A percentile compares a stretch with the other conserved stretches of the same genome.
phyloP scores from a whole-genome alignment of 176 grass and related monocot species.

The Guadua angustifolia region DNA sequence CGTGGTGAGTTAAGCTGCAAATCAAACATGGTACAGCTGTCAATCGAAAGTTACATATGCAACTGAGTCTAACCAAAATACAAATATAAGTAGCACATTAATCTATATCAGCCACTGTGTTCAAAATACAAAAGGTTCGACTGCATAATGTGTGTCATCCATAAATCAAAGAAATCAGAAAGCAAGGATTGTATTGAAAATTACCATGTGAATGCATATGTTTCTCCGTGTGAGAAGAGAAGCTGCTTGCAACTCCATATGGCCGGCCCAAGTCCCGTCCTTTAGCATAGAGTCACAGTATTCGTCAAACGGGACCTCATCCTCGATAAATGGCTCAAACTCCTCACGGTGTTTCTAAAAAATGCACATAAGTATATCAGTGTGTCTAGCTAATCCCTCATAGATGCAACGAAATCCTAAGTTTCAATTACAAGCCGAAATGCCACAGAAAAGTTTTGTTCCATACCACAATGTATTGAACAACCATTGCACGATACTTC shows the following conservation, averaged over 20 bases:
- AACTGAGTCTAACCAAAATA: background rate
- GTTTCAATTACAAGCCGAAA: too few relatives aligned
- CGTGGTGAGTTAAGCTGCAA: constrained; percentile 77
- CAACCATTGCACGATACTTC: constrained; percentile 86
- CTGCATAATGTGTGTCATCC: background rate
- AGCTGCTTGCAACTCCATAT: constrained; percentile 94
- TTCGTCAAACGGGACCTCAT: constrained; percentile 79
- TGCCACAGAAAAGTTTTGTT: background rate
- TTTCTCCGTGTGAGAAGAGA: constrained; percentile 83
- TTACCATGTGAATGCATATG: constrained; percentile 91
- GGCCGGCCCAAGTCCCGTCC: constrained; percentile 90
- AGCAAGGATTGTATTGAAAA: constrained; percentile 10
- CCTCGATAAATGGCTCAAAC: constrained; percentile 97
- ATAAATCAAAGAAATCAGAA: constrained; percentile 8
- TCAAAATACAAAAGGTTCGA: background rate
- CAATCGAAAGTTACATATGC: background rate
- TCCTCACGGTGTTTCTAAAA: constrained; percentile 65
- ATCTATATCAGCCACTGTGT: background rate
- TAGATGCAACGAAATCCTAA: background rate
- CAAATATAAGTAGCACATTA: background rate
- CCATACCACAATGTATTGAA: constrained; percentile 79
- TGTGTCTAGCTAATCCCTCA: background rate
- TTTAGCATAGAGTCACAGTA: constrained; percentile 88
- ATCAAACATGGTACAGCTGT: constrained; percentile 30
- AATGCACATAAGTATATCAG: constrained; percentile 18